Evolutionary conservation across 345 rosid species (phyloP).

Genomic region (Lepidium didymum): DNA sequence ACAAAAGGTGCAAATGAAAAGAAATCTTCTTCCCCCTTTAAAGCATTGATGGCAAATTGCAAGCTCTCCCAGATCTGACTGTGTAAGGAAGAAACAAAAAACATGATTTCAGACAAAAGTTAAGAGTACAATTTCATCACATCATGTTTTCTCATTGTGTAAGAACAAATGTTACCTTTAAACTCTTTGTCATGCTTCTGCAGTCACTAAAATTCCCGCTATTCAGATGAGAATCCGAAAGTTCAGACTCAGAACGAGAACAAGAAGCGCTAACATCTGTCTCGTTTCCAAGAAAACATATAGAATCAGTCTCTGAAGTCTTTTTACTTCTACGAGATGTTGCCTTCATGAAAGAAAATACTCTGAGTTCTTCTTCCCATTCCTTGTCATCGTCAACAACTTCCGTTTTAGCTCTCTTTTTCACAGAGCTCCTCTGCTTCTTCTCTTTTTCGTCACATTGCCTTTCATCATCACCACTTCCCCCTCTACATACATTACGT

Average conservation of each 20-base stretch:
- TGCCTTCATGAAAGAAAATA: background rate
- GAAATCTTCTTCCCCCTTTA: conserved; percentile 46
- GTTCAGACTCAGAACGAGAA: conserved; percentile 12
- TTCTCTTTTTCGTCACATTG: background rate
- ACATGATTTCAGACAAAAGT: background rate
- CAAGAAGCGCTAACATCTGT: background rate
- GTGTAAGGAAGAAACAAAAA: conserved; percentile 17
- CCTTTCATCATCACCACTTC: background rate
- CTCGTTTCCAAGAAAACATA: background rate
- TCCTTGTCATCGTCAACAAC: background rate
- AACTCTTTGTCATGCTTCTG: conserved; percentile 22
- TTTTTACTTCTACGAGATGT: background rate
- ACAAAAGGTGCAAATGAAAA: conserved; percentile 58
- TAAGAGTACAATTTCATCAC: background rate
- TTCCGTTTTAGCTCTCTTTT: conserved; percentile 5
- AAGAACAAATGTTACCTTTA: conserved; percentile 19
- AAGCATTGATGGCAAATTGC: conserved; percentile 75
- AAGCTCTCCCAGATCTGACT: conserved; percentile 32
- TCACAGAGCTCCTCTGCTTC: conserved; percentile 20
- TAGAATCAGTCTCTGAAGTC: background rate
- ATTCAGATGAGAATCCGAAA: background rate
- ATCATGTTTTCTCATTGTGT: background rate
- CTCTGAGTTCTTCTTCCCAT: background rate
- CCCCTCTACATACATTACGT: background rate
- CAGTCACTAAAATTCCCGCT: background rate